These are phyloP conservation scores for Solanum bulbocastanum DNA, from an alignment of 257 asterid genomes.

Conservation along the genomic window DNA sequence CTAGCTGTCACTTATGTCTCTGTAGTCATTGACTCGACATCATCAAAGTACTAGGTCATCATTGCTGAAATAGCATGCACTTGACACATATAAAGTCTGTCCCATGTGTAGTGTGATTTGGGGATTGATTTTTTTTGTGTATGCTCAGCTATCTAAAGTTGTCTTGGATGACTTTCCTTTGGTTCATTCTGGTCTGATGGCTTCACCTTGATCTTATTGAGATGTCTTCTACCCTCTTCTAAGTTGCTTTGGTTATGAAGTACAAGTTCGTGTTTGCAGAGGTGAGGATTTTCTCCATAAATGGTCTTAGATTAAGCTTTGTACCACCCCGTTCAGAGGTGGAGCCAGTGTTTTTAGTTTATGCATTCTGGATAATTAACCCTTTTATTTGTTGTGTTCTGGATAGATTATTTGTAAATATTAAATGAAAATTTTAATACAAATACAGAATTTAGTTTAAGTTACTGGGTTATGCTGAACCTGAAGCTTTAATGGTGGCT, in stretches of 20 bases:
- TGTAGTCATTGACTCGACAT: neutral
- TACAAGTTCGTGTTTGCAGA: neutral
- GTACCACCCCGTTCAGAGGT: neutral
- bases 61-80: neutral
- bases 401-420: neutral
- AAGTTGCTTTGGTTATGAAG: neutral
- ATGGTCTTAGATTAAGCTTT: neutral
- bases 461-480: neutral
- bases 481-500: neutral
- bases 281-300: neutral
- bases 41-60: neutral
- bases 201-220: neutral
- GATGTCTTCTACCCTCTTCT: neutral
- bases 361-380: neutral
- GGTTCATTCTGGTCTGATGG: neutral
- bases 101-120: neutral
- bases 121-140: neutral
- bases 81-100: neutral
- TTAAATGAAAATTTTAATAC: neutral
- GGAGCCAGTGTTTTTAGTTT: neutral
- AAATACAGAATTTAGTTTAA: neutral
- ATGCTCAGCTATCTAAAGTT: neutral
- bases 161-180: neutral
- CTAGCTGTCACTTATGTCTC: neutral
- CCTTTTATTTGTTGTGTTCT: neutral